Evolutionary conservation across 495 filamentous ascomycete species (phyloP).

Genomic region (Penicillium canariense): DNA sequence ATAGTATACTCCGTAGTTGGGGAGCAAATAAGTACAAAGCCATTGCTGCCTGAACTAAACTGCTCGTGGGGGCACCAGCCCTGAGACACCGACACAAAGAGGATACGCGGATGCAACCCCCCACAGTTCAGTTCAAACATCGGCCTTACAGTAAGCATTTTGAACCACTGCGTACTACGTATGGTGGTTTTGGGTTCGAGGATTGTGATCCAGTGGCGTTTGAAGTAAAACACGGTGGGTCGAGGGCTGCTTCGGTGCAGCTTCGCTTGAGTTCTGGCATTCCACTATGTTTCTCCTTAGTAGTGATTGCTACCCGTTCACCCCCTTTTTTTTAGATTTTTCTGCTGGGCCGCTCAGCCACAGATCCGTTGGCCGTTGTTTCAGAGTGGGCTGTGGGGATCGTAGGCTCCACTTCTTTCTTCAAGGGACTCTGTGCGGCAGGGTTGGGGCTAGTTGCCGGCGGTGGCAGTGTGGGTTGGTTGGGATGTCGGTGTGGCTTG

Average conservation of each 20-base stretch:
- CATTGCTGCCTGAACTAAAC: background rate
- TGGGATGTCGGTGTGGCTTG: constrained; percentile 17
- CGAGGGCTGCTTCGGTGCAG: background rate
- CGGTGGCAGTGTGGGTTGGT: constrained; percentile 1
- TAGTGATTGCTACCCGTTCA: background rate
- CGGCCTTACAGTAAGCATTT: background rate
- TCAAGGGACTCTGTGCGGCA: constrained; percentile 14
- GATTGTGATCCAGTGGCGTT: background rate
- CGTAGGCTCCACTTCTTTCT: constrained; percentile 14
- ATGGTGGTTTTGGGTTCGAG: background rate
- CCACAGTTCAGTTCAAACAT: background rate
- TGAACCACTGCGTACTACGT: background rate
- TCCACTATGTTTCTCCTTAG: background rate
- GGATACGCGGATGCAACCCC: background rate
- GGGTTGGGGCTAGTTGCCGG: constrained; percentile 5
- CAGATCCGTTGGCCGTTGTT: constrained; percentile 29
- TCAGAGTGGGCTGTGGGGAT: constrained; percentile 31
- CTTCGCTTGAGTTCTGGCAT: background rate
- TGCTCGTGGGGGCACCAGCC: constrained; percentile 1
- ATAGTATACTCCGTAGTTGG: too few relatives aligned
- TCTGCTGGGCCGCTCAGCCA: constrained; percentile 19
- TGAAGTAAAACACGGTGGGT: background rate
- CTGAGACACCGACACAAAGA: background rate
- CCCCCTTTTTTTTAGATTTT: constrained; percentile 16
- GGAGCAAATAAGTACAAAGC: too few relatives aligned